Percentiles rank a stretch among this genome's conserved stretches.
Conservation (phyloP, 1,139 yeast species). For the Meyerozyma athensensis region DNA sequence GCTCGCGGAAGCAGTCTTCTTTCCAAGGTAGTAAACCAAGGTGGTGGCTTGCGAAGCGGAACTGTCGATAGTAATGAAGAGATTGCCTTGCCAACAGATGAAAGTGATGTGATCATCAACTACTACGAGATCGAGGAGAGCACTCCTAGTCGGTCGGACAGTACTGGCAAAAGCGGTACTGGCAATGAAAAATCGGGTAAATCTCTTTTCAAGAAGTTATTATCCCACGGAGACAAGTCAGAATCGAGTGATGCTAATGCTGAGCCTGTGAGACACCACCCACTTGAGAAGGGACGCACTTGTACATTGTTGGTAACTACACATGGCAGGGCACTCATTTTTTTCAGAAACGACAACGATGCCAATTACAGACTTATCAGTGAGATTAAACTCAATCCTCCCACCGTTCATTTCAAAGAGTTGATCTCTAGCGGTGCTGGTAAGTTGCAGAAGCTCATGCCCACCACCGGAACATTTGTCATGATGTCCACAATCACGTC, state of each 20-base stretch:
- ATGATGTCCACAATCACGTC: constrained; percentile 45
- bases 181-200: constrained; percentile 6
- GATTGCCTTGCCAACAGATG: constrained; percentile 17
- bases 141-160: constrained; percentile 2
- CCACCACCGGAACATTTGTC: constrained; percentile 49
- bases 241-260: constrained; percentile 2
- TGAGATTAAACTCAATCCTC: constrained; percentile 46
- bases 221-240: constrained; percentile 6
- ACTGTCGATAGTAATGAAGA: constrained; percentile 13
- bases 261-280: constrained; percentile 18
- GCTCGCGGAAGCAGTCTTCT: constrained; percentile 31
- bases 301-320: constrained; percentile 52
- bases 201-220: constrained; percentile 29
- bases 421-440: constrained; percentile 31
- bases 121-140: constrained; percentile 21
- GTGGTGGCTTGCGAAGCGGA: constrained; percentile 27
- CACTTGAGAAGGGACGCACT: constrained; percentile 33
- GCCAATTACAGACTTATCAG: constrained; percentile 36
- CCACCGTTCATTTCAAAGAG: constrained; percentile 52
- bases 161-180: constrained; percentile 6
- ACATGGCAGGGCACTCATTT: constrained; percentile 52
- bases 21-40: constrained; percentile 55
- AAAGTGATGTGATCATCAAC: constrained; percentile 28
- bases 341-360: constrained; percentile 33
- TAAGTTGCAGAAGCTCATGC: constrained; percentile 28